These are phyloP conservation scores for Fonsecaea pedrosoi DNA, from an alignment of 2,329 filamentous ascomycete genomes.

Conservation along the genomic window DNA sequence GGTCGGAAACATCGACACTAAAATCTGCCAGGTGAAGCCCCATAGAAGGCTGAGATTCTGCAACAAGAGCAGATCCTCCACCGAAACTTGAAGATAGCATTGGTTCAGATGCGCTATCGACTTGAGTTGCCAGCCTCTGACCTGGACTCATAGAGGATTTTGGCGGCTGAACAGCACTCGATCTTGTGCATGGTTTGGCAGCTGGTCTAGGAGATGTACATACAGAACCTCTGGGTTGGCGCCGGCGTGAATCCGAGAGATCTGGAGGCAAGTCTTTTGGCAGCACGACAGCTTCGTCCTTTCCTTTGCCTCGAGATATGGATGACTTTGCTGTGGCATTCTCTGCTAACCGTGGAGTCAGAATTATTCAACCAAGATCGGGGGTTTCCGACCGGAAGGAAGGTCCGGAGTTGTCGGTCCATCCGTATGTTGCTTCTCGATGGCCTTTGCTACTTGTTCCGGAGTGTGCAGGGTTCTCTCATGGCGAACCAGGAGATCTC, in stretches of 20 bases:
- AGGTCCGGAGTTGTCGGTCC: neutral
- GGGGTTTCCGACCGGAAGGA: slow-evolving; percentile 9
- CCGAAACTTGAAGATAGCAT: neutral
- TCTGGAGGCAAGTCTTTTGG: neutral
- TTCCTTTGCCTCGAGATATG: slow-evolving; percentile 6
- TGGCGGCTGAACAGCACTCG: neutral
- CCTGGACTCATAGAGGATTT: neutral
- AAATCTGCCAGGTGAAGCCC: slow-evolving; percentile 25
- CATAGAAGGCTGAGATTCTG: slow-evolving; percentile 7
- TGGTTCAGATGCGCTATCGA: neutral
- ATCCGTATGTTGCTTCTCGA: slow-evolving; percentile 21
- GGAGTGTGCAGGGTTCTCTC: slow-evolving; percentile 45
- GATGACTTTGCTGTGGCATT: neutral
- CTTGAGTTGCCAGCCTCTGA: neutral
- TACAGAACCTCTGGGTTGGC: neutral
- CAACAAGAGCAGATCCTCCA: neutral
- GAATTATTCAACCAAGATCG: neutral
- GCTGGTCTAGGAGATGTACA: neutral
- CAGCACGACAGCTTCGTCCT: neutral
- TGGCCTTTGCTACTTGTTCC: slow-evolving; percentile 38
- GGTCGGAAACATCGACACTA: slow-evolving; percentile 23
- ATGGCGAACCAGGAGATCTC: slow-evolving; percentile 47
- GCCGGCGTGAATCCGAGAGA: neutral
- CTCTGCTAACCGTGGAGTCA: slow-evolving; percentile 12
- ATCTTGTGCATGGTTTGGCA: neutral